Base-by-base conservation (phyloP, 2,329 filamentous ascomycete genomes). In the Xylariales sp. region DNA sequence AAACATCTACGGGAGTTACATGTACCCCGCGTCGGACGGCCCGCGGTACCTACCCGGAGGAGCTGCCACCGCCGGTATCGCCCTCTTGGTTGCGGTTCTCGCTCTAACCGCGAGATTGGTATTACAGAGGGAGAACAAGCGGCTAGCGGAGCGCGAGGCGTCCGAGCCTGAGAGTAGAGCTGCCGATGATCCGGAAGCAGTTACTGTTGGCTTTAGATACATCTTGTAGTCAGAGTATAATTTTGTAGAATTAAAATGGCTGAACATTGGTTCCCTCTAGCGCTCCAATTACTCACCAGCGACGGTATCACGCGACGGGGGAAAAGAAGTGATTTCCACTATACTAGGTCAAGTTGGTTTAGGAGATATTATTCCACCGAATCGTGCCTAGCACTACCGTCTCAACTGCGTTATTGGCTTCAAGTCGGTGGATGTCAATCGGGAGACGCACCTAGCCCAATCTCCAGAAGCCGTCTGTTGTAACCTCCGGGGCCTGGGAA, bases 1-100 rank as follows among this genome's bases (percentile, higher is more conserved):
- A 0, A 83, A 79, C 56, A 83, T 85, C 46, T 85, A 85, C 57
- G 79, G 75, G 46, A 78, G 79, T 5, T 85, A 85, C 73, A 83
- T 85, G 81, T 86, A 83, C 56, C 81, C 82, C 0, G 70, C 75
- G 6, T 78, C 76, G 0, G 76, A 79, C 0, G 82, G 82, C 0
- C 81, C 81, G 0, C 82, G 82, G 5, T 87, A 86, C 64, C 79
- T 82, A 3, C 76, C 81, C 1, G 88, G 86, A 1, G 90, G 90
- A 0, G 85, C 82, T 63, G 85, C 90, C 3, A 91, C 89, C 70
- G 85, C 89, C 0, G 84, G 81, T 0, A 87, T 91, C 49, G 90
- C 89, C 78, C 77, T 91, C 6, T 80, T 91, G 50, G 89, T 88
- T 0, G 86, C 83, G 0, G 65, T 84, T 0, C 75, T 91, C 5